Conservation (phyloP, 177 flowering plant species). For the Vitis hybrid region DNA sequence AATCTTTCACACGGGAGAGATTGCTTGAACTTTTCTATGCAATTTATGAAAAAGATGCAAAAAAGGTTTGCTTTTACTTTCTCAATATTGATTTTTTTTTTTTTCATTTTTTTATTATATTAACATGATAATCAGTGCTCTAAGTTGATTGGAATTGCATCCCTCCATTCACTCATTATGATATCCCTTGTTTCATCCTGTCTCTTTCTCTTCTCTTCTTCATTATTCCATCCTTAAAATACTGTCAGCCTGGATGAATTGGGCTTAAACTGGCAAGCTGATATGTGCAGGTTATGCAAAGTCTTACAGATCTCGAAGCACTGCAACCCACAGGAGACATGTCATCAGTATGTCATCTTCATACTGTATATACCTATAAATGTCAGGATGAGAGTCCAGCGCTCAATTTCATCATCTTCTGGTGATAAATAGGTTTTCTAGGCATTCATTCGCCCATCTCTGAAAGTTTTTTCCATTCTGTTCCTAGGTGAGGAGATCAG, state of each 20-base stretch:
- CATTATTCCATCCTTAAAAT: too few species aligned
- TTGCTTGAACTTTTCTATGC: constrained; percentile 88
- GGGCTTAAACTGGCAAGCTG: constrained; percentile 3
- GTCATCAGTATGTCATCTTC: constrained; percentile 57
- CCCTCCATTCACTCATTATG: too few species aligned
- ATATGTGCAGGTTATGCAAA: constrained; percentile 70
- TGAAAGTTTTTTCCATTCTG: background rate
- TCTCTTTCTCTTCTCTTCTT: too few species aligned
- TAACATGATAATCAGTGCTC: too few species aligned
- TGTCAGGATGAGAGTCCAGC: too few species aligned
- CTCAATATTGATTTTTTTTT: background rate
- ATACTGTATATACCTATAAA: too few species aligned
- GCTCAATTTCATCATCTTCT: too few species aligned
- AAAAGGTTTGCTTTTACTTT: constrained; percentile 50
- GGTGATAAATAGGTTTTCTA: too few species aligned
- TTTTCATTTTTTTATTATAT: background rate
- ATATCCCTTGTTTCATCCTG: too few species aligned
- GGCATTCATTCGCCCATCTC: background rate
- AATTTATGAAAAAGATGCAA: constrained; percentile 92
- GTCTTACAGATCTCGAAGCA: constrained; percentile 82
- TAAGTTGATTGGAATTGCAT: too few species aligned
- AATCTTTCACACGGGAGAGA: constrained; percentile 76
- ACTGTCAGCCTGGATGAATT: too few species aligned
- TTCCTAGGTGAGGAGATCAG: constrained; percentile 82
- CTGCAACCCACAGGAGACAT: constrained; percentile 96